Evolutionary conservation across 2,329 filamentous ascomycete genomes (phyloP).

Genomic region (Claviceps digitariae): DNA sequence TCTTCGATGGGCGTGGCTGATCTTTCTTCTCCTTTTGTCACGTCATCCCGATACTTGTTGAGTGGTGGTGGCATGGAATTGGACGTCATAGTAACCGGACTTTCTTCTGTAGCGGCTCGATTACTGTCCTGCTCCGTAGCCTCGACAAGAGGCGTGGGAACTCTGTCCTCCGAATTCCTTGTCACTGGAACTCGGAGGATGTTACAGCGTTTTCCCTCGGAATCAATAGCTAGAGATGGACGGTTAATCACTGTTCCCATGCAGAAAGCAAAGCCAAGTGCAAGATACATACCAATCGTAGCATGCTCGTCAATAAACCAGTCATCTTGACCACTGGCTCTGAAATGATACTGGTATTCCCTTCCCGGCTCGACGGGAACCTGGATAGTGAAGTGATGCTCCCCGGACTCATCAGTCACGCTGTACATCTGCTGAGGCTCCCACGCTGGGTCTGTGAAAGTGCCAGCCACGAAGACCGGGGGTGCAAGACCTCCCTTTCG

Average conservation of each 20-base stretch:
- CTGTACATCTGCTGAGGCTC: conserved; percentile 50
- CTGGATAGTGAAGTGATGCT: conserved; percentile 43
- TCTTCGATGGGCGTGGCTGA: conserved; percentile 26
- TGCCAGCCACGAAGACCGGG: conserved; percentile 58
- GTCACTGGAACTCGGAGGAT: conserved; percentile 10
- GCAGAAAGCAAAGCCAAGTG: not conserved
- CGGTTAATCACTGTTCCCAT: not conserved
- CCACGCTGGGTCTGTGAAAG: conserved; percentile 56
- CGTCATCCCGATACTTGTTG: conserved; percentile 13
- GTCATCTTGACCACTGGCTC: conserved; percentile 52
- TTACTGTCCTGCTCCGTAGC: conserved; percentile 3
- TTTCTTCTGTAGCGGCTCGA: not conserved
- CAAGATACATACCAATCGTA: conserved; percentile 37
- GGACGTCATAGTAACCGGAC: not conserved
- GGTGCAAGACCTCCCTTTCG: conserved; percentile 44
- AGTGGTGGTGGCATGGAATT: conserved; percentile 3
- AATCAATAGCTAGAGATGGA: conserved; percentile 2
- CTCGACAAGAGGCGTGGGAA: conserved; percentile 5
- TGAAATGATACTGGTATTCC: conserved; percentile 63
- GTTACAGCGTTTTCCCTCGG: conserved; percentile 8
- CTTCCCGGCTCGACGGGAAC: conserved; percentile 41
- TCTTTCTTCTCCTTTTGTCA: conserved; percentile 8
- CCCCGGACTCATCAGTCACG: conserved; percentile 33
- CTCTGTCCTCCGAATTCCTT: not conserved
- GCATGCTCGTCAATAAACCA: conserved; percentile 54